Evolutionary conservation across 805 yeast genomes (phyloP).

Genomic region (Zygotorulaspora danielsina): DNA sequence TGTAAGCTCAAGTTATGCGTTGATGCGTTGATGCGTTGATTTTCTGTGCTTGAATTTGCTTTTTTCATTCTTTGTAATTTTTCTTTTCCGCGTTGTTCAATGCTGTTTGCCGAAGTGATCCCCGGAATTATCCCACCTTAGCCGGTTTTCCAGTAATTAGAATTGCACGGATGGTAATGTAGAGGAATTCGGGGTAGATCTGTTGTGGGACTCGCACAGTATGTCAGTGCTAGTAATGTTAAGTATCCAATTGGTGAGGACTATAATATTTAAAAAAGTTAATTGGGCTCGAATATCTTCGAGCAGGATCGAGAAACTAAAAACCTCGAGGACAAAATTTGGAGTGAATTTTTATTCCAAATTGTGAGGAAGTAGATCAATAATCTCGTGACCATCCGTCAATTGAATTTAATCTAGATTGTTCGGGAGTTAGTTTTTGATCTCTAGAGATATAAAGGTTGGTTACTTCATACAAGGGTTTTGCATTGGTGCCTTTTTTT

Average conservation of each 20-base stretch:
- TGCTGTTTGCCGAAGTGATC: neutral
- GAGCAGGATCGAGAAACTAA: neutral
- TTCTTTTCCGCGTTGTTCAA: constrained; percentile 1
- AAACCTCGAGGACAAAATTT: neutral
- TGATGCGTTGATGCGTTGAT: neutral
- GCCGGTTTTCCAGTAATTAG: constrained; percentile 1
- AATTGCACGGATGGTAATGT: constrained; percentile 1
- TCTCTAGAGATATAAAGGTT: constrained; percentile 1
- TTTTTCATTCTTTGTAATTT: no score
- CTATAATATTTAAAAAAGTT: neutral
- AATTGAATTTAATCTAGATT: neutral
- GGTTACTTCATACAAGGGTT: neutral
- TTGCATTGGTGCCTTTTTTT: neutral
- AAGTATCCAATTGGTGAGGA: neutral
- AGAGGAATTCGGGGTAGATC: constrained; percentile 1
- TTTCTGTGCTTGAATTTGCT: neutral
- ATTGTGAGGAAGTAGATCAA: neutral
- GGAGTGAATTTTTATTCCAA: constrained; percentile 1
- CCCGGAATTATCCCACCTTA: constrained; percentile 2
- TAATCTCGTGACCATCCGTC: neutral
- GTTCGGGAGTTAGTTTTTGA: neutral
- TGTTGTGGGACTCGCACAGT: neutral
- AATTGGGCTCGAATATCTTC: neutral
- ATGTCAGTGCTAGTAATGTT: neutral
- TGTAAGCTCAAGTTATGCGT: neutral